Conservation (phyloP, 2,329 filamentous ascomycete species). For the Diaporthe longicolla region DNA sequence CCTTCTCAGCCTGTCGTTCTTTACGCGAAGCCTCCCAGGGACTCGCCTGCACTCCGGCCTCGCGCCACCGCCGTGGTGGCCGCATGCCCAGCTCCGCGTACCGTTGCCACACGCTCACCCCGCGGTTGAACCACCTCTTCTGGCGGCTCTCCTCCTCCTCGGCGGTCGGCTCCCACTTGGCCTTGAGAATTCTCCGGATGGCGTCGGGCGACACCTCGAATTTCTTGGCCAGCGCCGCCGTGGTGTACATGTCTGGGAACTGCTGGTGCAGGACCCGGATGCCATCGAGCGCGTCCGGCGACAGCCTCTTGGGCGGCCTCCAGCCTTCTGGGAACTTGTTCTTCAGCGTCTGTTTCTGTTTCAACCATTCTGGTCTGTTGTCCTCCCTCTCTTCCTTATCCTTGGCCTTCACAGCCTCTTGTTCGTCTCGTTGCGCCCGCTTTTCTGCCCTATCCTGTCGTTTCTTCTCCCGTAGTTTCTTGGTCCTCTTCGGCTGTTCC, state of each 20-base stretch:
- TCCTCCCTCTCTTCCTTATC: constrained; percentile 46
- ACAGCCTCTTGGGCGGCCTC: constrained; percentile 87
- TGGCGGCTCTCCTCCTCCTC: constrained; percentile 71
- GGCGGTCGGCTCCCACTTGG: constrained; percentile 77
- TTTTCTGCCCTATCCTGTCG: constrained; percentile 45
- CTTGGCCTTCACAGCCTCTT: constrained; percentile 40
- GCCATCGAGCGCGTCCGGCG: constrained; percentile 91
- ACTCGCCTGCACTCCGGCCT: constrained; percentile 65
- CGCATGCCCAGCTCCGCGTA: constrained; percentile 74
- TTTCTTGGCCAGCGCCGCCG: constrained; percentile 77
- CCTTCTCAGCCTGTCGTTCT: constrained; percentile 43
- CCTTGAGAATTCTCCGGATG: constrained; percentile 87
- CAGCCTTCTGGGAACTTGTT: constrained; percentile 87
- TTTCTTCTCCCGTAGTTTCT: constrained; percentile 50
- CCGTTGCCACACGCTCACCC: constrained; percentile 70
- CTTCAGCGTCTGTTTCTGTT: constrained; percentile 81
- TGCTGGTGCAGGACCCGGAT: constrained; percentile 86
- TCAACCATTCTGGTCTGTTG: constrained; percentile 70
- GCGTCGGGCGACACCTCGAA: constrained; percentile 92
- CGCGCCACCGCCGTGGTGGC: constrained; percentile 72
- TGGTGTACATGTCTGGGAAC: constrained; percentile 84
- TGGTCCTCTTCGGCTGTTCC: constrained; percentile 62
- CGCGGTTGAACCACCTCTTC: constrained; percentile 73
- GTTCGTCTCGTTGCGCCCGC: constrained; percentile 42
- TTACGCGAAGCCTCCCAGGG: constrained; percentile 47